These are phyloP conservation scores for Chaetomium sp. DNA, from an alignment of 2,329 filamentous ascomycete genomes.

Conservation along the genomic window DNA sequence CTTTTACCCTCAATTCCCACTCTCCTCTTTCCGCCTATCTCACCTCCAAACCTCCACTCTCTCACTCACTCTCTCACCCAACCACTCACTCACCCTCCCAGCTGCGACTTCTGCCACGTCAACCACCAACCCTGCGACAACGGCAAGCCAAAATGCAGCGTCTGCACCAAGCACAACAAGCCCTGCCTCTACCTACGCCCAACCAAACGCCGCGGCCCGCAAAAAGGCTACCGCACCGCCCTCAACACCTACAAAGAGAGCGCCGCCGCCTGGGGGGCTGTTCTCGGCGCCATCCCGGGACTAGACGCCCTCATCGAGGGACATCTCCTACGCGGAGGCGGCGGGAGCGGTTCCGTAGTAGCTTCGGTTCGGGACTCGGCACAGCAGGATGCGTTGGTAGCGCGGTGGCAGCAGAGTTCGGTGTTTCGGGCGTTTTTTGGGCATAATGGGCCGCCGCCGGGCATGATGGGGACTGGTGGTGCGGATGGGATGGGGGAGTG, in stretches of 20 bases:
- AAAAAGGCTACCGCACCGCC: conserved; percentile 34
- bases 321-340: conserved; percentile 26
- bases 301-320: conserved; percentile 32
- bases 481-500: neutral
- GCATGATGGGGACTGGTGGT: neutral
- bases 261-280: conserved; percentile 34
- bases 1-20: neutral
- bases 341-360: conserved; percentile 26
- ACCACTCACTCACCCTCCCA: conserved; percentile 16
- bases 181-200: conserved; percentile 33
- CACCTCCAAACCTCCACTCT: neutral
- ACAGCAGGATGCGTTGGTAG: conserved; percentile 33
- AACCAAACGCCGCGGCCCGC: conserved; percentile 34
- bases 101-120: conserved; percentile 42
- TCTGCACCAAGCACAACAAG: conserved; percentile 37
- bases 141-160: conserved; percentile 39
- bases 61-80: neutral
- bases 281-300: conserved; percentile 31
- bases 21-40: neutral
- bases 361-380: conserved; percentile 31
- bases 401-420: conserved; percentile 31
- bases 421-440: conserved; percentile 32
- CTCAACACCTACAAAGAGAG: conserved; percentile 35
- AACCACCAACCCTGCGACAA: conserved; percentile 45
- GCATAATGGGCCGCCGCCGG: conserved; percentile 16